Evolutionary conservation across 805 yeast species (phyloP).

Genomic region (Barnettozyma vustinii): DNA sequence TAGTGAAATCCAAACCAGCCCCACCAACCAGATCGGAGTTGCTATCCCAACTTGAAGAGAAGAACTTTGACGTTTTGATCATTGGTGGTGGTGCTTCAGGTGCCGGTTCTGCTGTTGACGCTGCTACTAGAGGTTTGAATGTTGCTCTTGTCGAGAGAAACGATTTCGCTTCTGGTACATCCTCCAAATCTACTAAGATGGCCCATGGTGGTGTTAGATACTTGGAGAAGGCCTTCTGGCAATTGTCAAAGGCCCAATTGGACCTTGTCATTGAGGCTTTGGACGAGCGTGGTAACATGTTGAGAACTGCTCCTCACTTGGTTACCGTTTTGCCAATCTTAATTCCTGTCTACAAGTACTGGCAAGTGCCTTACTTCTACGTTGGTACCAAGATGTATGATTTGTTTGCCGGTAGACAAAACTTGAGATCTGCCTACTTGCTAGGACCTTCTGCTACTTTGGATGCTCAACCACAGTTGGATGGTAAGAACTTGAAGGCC

Average conservation of each 20-base stretch:
- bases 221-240: conserved; percentile 90
- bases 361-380: conserved; percentile 94
- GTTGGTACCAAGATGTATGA: conserved; percentile 90
- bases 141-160: conserved; percentile 82
- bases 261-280: conserved; percentile 86
- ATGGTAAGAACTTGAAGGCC: conserved; percentile 73
- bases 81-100: conserved; percentile 98
- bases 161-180: conserved; percentile 90
- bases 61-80: conserved; percentile 72
- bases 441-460: conserved; percentile 60
- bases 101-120: conserved; percentile 89
- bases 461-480: conserved; percentile 82
- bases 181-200: conserved; percentile 91
- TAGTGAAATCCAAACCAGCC: conserved; percentile 37
- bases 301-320: conserved; percentile 89
- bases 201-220: conserved; percentile 98
- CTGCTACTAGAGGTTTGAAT: conserved; percentile 82
- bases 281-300: conserved; percentile 79
- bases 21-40: conserved; percentile 57
- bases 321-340: conserved; percentile 82
- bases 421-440: conserved; percentile 72
- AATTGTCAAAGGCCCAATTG: conserved; percentile 83
- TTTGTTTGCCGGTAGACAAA: conserved; percentile 85
- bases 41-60: conserved; percentile 41
- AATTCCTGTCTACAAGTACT: conserved; percentile 93